phyloP scores from a whole-genome alignment of 306 rosid genomes.

The Vigna trinervia region DNA sequence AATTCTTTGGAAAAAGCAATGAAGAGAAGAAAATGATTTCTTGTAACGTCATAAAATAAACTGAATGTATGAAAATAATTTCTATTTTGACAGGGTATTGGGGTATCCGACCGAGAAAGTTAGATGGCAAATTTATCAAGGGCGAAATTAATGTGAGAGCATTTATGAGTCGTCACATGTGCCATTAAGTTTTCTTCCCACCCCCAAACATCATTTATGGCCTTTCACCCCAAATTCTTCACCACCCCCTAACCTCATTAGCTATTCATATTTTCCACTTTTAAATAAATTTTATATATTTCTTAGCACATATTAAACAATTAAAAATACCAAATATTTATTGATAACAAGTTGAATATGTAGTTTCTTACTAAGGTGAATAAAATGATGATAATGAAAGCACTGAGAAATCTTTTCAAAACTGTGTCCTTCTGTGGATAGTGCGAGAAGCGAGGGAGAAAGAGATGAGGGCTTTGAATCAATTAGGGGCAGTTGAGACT shows the following conservation, averaged over 20 bases:
- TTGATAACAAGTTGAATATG: too few relatives aligned
- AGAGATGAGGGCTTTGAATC: constrained; percentile 55
- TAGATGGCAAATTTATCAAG: neutral
- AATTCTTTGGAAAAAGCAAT: neutral
- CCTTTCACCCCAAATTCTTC: constrained; percentile 27
- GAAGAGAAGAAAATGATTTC: neutral
- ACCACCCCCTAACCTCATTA: constrained; percentile 10
- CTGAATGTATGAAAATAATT: neutral
- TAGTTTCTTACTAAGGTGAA: neutral
- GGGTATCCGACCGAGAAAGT: neutral
- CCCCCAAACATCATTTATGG: constrained; percentile 38
- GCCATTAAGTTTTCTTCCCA: constrained; percentile 47
- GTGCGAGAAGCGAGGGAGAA: constrained; percentile 9
- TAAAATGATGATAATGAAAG: neutral
- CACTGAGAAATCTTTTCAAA: constrained; percentile 12
- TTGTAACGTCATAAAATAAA: too few relatives aligned
- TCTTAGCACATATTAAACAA: too few relatives aligned
- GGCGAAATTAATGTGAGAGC: constrained; percentile 44
- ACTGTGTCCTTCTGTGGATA: neutral
- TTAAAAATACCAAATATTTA: too few relatives aligned
- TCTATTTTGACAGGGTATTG: neutral
- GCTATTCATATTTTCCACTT: too few relatives aligned
- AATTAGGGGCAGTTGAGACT: constrained; percentile 66
- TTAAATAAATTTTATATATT: neutral
- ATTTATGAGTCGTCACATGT: constrained; percentile 72